These are phyloP conservation scores for Diaporthe batatas DNA, from an alignment of 2,329 filamentous ascomycete species.

Conservation along the genomic window DNA sequence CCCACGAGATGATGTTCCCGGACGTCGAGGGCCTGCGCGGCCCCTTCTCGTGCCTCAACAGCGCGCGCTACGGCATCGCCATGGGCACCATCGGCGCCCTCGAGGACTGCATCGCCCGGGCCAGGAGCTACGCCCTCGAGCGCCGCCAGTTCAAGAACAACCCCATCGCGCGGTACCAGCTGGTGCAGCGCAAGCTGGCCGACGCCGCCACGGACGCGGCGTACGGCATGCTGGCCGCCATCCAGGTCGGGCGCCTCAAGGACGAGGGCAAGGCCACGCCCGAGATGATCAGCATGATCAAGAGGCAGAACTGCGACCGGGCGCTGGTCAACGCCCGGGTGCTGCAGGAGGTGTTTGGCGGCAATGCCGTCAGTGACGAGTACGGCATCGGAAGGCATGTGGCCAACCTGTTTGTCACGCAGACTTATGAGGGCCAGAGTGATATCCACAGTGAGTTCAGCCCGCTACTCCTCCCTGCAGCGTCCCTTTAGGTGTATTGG, in stretches of 20 bases:
- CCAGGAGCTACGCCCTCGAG: constrained; percentile 90
- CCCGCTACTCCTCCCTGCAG: constrained; percentile 16
- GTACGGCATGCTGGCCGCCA: constrained; percentile 89
- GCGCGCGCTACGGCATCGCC: constrained; percentile 91
- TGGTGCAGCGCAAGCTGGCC: constrained; percentile 97
- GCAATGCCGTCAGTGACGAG: constrained; percentile 98
- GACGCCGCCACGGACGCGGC: constrained; percentile 93
- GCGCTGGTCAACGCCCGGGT: constrained; percentile 83
- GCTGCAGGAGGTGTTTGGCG: constrained; percentile 96
- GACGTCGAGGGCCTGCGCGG: constrained; percentile 87
- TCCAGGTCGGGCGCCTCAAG: constrained; percentile 93
- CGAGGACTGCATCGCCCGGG: constrained; percentile 87
- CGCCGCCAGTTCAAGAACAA: constrained; percentile 97
- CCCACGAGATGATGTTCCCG: constrained; percentile 93
- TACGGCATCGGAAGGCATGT: constrained; percentile 96
- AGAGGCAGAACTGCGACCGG: constrained; percentile 96
- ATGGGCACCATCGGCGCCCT: constrained; percentile 94
- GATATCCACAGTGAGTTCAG: constrained; percentile 88
- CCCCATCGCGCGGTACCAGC: constrained; percentile 94
- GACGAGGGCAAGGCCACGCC: constrained; percentile 88
- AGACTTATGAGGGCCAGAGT: constrained; percentile 98
- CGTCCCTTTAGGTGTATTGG: not conserved
- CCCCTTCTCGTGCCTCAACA: constrained; percentile 95
- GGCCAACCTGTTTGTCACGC: constrained; percentile 94
- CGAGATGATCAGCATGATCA: constrained; percentile 98